These are phyloP conservation scores for Tolypocladium guangdongense DNA, from an alignment of 2,329 filamentous ascomycete genomes.

Conservation along the genomic window DNA sequence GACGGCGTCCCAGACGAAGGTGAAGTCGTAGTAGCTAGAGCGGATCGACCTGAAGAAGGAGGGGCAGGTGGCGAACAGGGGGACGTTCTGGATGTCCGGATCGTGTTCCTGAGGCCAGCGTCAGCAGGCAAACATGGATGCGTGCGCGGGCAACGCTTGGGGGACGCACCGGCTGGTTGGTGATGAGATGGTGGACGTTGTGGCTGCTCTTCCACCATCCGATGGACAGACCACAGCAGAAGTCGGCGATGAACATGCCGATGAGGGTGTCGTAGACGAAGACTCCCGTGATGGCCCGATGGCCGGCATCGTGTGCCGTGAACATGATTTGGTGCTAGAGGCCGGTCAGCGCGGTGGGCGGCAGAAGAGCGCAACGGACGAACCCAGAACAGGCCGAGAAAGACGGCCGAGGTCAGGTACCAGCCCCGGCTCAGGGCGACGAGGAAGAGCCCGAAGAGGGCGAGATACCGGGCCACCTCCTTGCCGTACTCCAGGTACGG, in stretches of 20 bases:
- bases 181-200: constrained; percentile 95
- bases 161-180: constrained; percentile 56
- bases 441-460: constrained; percentile 51
- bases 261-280: constrained; percentile 76
- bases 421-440: constrained; percentile 50
- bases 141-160: background rate
- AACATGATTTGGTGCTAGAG: constrained; percentile 96
- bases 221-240: constrained; percentile 75
- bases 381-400: constrained; percentile 43
- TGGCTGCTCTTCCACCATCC: constrained; percentile 98
- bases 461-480: constrained; percentile 60
- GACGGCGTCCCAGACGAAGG: constrained; percentile 68
- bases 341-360: constrained; percentile 7
- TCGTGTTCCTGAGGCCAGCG: constrained; percentile 56
- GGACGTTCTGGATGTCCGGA: constrained; percentile 86
- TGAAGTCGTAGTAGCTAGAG: constrained; percentile 77
- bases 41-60: constrained; percentile 63
- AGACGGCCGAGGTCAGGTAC: constrained; percentile 60
- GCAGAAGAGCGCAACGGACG: background rate
- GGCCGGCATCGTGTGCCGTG: constrained; percentile 85
- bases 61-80: constrained; percentile 73
- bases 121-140: background rate
- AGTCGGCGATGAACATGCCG: constrained; percentile 84
- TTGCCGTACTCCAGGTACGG: constrained; percentile 70
- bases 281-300: constrained; percentile 93